These are phyloP conservation scores for Rutstroemia sp. DNA, from an alignment of 2,329 filamentous ascomycete species.

Conservation along the genomic window DNA sequence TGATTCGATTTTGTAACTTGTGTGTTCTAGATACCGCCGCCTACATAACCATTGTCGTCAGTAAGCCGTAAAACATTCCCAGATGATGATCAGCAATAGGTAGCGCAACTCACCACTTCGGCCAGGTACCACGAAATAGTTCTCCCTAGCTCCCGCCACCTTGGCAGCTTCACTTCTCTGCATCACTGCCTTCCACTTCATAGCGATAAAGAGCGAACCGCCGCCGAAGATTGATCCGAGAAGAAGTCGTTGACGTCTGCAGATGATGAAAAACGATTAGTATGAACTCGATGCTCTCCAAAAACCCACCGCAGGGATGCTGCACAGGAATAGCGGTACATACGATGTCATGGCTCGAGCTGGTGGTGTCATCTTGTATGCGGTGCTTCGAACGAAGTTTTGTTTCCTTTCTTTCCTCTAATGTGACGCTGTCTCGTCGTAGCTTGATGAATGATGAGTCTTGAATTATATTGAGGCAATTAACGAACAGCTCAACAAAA, in stretches of 20 bases:
- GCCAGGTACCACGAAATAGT: slow-evolving; percentile 25
- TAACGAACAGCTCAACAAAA: neutral
- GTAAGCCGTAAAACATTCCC: neutral
- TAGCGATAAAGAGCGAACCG: slow-evolving; percentile 22
- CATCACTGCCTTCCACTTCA: slow-evolving; percentile 29
- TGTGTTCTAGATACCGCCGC: neutral
- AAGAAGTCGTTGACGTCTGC: slow-evolving; percentile 23
- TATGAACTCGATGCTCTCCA: neutral
- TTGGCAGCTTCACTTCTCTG: slow-evolving; percentile 28
- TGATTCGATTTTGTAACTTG: neutral
- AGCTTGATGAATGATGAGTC: neutral
- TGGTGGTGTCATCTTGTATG: slow-evolving; percentile 5
- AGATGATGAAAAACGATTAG: slow-evolving; percentile 10
- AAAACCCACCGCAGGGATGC: neutral
- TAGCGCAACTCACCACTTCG: slow-evolving; percentile 25
- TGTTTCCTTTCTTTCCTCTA: neutral
- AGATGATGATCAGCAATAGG: neutral
- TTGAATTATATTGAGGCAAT: neutral
- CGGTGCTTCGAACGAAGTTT: neutral
- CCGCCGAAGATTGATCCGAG: slow-evolving; percentile 24
- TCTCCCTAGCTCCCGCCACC: slow-evolving; percentile 21
- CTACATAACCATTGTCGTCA: neutral
- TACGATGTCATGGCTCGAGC: slow-evolving; percentile 8
- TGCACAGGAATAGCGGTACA: neutral
- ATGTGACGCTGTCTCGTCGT: neutral